These are phyloP conservation scores for Xylariomycetidae sp. DNA, from an alignment of 2,329 filamentous ascomycete genomes.

Conservation along the genomic window DNA sequence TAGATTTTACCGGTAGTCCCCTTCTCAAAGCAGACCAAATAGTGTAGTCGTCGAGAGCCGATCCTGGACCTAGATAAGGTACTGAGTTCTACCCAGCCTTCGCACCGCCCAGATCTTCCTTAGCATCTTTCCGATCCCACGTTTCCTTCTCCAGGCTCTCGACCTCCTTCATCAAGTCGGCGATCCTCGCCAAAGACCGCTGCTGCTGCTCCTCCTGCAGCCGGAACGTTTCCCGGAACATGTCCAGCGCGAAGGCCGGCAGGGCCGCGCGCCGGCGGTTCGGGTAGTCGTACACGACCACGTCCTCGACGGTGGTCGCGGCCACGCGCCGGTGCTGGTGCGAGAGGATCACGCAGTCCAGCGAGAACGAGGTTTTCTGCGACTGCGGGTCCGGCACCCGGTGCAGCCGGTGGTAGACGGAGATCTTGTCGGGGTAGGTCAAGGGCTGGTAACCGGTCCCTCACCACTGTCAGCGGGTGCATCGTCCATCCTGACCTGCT, in stretches of 20 bases:
- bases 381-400: slow-evolving; percentile 37
- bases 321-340: slow-evolving; percentile 67
- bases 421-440: slow-evolving; percentile 75
- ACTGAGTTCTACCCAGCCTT: too few species aligned
- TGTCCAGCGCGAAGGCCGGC: slow-evolving; percentile 53
- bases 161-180: slow-evolving; percentile 51
- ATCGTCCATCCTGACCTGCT: too few species aligned
- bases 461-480: too few species aligned
- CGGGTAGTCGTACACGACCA: slow-evolving; percentile 71
- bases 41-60: too few species aligned
- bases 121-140: slow-evolving; percentile 66
- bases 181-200: slow-evolving; percentile 46
- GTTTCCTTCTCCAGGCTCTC: slow-evolving; percentile 61
- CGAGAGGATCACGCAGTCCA: slow-evolving; percentile 64
- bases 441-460: slow-evolving; percentile 75
- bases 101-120: slow-evolving; percentile 57
- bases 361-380: slow-evolving; percentile 48
- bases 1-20: too few species aligned
- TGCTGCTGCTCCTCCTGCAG: slow-evolving; percentile 55
- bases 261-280: slow-evolving; percentile 50
- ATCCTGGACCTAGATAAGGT: too few species aligned
- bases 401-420: slow-evolving; percentile 74
- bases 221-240: slow-evolving; percentile 53
- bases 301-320: slow-evolving; percentile 70
- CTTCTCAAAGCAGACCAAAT: too few species aligned